Conservation (phyloP, 805 yeast species). For the Alloascoidea hylecoeti region DNA sequence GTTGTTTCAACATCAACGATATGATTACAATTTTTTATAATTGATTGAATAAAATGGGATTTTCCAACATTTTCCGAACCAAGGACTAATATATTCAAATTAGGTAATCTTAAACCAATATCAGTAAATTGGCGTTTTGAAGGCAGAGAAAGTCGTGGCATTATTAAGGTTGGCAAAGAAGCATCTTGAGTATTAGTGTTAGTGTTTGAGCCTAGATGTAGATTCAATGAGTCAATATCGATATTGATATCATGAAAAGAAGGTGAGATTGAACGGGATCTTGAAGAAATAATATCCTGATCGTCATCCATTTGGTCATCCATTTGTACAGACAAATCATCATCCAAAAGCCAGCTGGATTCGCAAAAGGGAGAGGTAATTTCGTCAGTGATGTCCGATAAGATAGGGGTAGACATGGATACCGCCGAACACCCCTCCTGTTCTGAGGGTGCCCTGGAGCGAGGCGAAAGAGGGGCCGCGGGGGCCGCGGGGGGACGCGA, state of each 20-base stretch:
- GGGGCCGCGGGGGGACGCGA: background rate
- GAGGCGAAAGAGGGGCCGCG: background rate
- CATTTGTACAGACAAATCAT: background rate
- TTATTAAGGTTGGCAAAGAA: background rate
- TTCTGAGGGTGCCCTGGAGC: background rate
- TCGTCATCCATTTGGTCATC: background rate
- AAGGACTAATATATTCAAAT: background rate
- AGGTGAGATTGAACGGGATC: background rate
- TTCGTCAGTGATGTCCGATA: background rate
- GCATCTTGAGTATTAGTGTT: background rate
- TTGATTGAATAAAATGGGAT: background rate
- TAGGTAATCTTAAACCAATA: background rate
- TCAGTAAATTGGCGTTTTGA: background rate
- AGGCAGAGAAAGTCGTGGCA: background rate
- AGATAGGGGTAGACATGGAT: background rate
- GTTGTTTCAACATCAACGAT: background rate
- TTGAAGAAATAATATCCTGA: background rate
- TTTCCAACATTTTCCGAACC: background rate
- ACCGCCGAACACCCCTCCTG: background rate
- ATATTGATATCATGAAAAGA: background rate
- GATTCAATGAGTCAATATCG: background rate
- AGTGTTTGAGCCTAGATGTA: background rate
- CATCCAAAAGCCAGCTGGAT: no score
- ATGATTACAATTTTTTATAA: background rate
- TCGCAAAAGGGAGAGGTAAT: no score